phyloP scores from a whole-genome alignment of 106 monocot genomes.

The Dendrobium officinale region DNA sequence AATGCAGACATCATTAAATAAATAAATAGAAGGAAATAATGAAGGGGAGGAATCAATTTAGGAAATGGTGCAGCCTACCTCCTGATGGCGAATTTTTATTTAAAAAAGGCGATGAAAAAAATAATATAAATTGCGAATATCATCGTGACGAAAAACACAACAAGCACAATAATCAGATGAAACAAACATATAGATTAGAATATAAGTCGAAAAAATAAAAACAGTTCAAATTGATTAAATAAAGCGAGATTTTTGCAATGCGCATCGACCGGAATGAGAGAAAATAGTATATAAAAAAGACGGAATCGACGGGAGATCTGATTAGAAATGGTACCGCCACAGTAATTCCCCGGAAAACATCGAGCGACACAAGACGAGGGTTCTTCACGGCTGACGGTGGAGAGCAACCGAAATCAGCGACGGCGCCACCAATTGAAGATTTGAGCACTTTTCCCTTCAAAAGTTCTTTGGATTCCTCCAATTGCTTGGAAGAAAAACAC shows the following conservation, averaged over 20 bases:
- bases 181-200: too few species aligned
- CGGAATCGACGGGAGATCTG: neutral
- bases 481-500: neutral
- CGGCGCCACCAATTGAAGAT: neutral
- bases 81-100: too few species aligned
- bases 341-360: conserved; percentile 76
- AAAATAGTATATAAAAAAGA: neutral
- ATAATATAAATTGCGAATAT: too few species aligned
- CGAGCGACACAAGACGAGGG: conserved; percentile 56
- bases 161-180: too few species aligned
- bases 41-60: too few species aligned
- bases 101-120: too few species aligned
- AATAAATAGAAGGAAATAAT: too few species aligned
- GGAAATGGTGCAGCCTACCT: too few species aligned
- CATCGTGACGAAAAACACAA: too few species aligned
- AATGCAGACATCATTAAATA: too few species aligned
- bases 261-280: neutral
- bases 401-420: neutral
- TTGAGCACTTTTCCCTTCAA: neutral
- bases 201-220: too few species aligned
- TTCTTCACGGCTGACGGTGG: neutral
- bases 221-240: neutral
- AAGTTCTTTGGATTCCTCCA: neutral
- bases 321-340: conserved; percentile 33
- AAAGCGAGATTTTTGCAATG: neutral